Evolutionary conservation across 495 filamentous ascomycete species (phyloP).

Genomic region (Pyrenopolyporus hunteri): DNA sequence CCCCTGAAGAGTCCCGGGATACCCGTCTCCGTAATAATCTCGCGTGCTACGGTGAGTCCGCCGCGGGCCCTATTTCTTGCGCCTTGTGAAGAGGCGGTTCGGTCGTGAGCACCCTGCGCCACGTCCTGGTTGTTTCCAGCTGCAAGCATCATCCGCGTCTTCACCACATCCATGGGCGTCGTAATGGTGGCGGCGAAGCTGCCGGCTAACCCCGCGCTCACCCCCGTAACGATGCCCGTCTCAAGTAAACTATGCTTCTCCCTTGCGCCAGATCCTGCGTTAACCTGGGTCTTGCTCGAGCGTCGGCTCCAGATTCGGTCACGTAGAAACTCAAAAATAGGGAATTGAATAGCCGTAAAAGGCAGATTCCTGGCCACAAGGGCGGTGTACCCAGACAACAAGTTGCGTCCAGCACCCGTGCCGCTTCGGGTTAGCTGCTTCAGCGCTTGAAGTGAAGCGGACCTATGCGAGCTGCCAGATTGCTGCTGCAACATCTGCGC

Average conservation of each 20-base stretch:
- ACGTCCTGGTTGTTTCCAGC: constrained; percentile 45
- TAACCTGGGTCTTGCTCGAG: constrained; percentile 14
- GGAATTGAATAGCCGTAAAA: constrained; percentile 87
- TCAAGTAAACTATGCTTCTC: constrained; percentile 54
- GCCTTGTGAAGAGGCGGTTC: constrained; percentile 35
- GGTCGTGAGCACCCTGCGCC: constrained; percentile 32
- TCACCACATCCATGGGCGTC: constrained; percentile 83
- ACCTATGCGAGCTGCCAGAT: constrained; percentile 22
- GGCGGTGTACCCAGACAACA: constrained; percentile 82
- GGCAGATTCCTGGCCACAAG: constrained; percentile 82
- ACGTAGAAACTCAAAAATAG: constrained; percentile 76
- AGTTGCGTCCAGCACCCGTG: constrained; percentile 39
- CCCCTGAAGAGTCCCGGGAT: constrained; percentile 77
- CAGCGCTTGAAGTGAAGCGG: constrained; percentile 54
- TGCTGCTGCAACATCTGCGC: constrained; percentile 69
- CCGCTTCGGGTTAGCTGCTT: constrained; percentile 41
- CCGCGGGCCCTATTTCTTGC: constrained; percentile 23
- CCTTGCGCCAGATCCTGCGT: constrained; percentile 21
- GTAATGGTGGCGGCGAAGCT: constrained; percentile 72
- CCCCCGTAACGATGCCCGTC: constrained; percentile 70
- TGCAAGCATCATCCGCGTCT: constrained; percentile 75
- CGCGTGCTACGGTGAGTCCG: constrained; percentile 62
- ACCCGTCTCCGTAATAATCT: constrained; percentile 68
- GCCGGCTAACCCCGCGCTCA: constrained; percentile 72
- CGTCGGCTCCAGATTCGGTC: constrained; percentile 44